Evolutionary conservation across 2,329 filamentous ascomycete species (phyloP).

Genomic region (Dactylonectria macrodidyma): DNA sequence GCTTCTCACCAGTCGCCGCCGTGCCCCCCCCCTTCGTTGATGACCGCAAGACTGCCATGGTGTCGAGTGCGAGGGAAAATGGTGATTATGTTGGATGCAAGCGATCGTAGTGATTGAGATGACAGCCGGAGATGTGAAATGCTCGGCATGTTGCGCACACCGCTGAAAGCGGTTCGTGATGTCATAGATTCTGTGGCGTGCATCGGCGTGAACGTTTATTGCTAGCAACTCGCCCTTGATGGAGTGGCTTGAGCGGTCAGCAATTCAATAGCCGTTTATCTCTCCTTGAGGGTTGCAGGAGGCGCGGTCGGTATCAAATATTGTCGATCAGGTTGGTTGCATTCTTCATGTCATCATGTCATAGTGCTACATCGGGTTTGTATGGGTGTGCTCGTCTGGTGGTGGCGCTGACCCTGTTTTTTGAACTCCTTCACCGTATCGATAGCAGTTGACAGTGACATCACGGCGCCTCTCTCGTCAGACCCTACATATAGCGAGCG

Average conservation of each 20-base stretch:
- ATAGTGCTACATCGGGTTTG: background rate
- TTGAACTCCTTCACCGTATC: background rate
- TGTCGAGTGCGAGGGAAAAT: background rate
- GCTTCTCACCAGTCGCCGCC: conserved; percentile 46
- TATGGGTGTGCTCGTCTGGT: background rate
- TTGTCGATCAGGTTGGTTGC: background rate
- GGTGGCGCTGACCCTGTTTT: background rate
- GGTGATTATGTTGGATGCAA: background rate
- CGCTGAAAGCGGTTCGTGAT: background rate
- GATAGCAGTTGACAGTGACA: background rate
- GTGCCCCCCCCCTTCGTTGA: conserved; percentile 27
- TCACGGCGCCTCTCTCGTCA: background rate
- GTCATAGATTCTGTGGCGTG: conserved; percentile 5
- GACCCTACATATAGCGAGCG: background rate
- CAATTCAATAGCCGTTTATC: background rate
- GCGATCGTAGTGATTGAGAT: background rate
- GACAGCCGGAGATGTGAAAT: background rate
- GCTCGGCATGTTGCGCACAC: background rate
- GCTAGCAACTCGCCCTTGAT: too few species aligned
- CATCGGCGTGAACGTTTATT: background rate
- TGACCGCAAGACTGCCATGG: background rate
- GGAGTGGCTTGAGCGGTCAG: too few species aligned
- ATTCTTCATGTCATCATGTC: background rate
- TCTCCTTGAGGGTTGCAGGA: background rate
- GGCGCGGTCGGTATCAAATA: background rate